Percentiles rank a stretch among this genome's conserved stretches.
phyloP scores from a whole-genome alignment of 768 basidiomycete species.

The Lyophyllum atratum region DNA sequence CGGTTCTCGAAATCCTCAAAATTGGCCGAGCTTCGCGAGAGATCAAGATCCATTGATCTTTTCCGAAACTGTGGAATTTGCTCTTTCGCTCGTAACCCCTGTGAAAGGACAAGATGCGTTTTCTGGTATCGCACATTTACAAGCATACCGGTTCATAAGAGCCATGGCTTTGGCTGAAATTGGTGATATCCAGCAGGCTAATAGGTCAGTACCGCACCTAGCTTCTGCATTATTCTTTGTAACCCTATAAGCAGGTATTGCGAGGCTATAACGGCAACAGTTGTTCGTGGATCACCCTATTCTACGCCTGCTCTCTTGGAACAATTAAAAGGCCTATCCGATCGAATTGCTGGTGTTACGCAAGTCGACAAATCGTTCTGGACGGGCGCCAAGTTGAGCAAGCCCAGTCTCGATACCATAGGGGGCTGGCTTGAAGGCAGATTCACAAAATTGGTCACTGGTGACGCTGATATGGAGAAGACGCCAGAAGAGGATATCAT shows the following conservation, averaged over 20 bases:
- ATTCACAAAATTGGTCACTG: slow-evolving; percentile 93
- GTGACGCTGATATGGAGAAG: slow-evolving; percentile 68
- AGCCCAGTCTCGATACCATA: slow-evolving; percentile 90
- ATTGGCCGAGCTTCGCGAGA: slow-evolving; percentile 51
- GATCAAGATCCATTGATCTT: slow-evolving; percentile 80
- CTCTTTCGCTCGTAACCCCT: slow-evolving; percentile 69
- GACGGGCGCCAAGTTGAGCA: slow-evolving; percentile 84
- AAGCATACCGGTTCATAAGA: slow-evolving; percentile 83
- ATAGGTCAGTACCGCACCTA: slow-evolving; percentile 49
- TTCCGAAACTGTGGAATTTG: slow-evolving; percentile 92
- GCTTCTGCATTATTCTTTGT: background rate
- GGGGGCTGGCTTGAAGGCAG: slow-evolving; percentile 92
- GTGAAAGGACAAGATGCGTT: slow-evolving; percentile 88
- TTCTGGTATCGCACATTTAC: slow-evolving; percentile 79
- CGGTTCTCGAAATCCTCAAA: slow-evolving; percentile 64
- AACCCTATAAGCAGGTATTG: slow-evolving; percentile 67
- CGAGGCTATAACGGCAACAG: slow-evolving; percentile 77
- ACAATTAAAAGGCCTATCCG: slow-evolving; percentile 75
- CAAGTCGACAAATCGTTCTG: slow-evolving; percentile 82
- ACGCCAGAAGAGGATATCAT: slow-evolving; percentile 35
- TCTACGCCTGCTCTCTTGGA: slow-evolving; percentile 67
- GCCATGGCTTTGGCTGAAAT: slow-evolving; percentile 78
- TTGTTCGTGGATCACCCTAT: slow-evolving; percentile 65
- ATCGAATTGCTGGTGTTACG: slow-evolving; percentile 74
- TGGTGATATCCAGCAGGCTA: slow-evolving; percentile 77